Evolutionary conservation across 2,329 filamentous ascomycete species (phyloP), one percentile per base, ranked within the genome.

Genomic region (Fusarium nisikadoi): DNA sequence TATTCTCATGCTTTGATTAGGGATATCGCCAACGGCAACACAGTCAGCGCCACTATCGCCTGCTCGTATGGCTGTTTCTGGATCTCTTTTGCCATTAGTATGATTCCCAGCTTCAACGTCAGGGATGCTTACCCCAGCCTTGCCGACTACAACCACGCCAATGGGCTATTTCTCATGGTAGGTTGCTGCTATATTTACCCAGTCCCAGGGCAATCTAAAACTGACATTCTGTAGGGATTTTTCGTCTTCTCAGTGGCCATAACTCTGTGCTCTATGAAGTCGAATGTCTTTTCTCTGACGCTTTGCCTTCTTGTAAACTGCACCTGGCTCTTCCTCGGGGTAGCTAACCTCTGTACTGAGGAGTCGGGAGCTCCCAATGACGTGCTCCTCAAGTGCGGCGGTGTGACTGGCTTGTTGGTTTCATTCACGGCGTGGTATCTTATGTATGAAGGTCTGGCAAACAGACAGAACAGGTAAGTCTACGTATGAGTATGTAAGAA

Each of bases 1-100:
- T 2, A 20, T 27, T 35, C 59, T 65, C 0, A 64, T 39, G 2
- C 5, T 6, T 9, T 0, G 8, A 12, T 0, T 4, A 65, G 63
- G 63, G 63, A 65, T 13, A 65, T 65, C 4, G 63, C 63, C 1
- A 58, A 50, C 45, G 63, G 63, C 0, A 65, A 65, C 10, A 65
- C 63, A 19, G 60, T 65, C 7, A 65, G 63, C 2, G 63, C 63
- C 1, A 65, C 63, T 5, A 58, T 65, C 25, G 50, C 63, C 11
- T 57, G 49, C 33, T 65, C 63, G 0, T 65, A 65, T 45, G 63
- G 63, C 27, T 65, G 63, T n/a, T 65, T 65, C 33, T 65, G 63
- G 63, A 58, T 65, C 20, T 65, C 60, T 5, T 65, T 20, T n/a
- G 63, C 63, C 13, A 65, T 65, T 6, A 65, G 49, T 12, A 39